Conservation (phyloP, 257 asterid genomes). For the Echites panduratus region DNA sequence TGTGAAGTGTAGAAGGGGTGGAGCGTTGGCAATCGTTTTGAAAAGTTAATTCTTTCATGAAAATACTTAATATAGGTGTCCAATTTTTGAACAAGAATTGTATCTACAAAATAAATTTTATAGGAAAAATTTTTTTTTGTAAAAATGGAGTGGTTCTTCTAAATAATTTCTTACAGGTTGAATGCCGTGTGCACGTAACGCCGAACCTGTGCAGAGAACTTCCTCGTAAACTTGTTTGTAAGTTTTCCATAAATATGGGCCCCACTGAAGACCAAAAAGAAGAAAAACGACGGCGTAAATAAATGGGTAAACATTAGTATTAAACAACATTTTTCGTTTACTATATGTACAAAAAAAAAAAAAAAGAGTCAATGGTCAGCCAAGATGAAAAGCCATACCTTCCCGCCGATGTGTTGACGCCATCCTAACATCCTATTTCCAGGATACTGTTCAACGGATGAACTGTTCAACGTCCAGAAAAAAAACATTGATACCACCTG, state of each 20-base stretch:
- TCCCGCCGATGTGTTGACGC: conserved; percentile 50
- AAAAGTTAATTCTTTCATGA: too few species aligned
- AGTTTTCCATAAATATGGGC: conserved; percentile 79
- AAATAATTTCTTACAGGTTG: conserved; percentile 66
- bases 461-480: conserved; percentile 29
- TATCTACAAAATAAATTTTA: too few species aligned
- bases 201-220: conserved; percentile 63
- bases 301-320: not conserved
- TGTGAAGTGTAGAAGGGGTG: too few species aligned
- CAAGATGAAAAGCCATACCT: conserved; percentile 34
- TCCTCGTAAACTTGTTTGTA: conserved; percentile 72
- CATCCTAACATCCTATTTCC: conserved; percentile 86
- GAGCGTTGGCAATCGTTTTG: too few species aligned
- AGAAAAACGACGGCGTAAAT: not conserved
- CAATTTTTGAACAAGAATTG: too few species aligned
- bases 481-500: too few species aligned
- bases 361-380: not conserved
- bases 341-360: not conserved
- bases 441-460: conserved; percentile 57
- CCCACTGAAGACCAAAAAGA: conserved; percentile 51
- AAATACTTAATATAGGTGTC: too few species aligned
- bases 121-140: too few species aligned
- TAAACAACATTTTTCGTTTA: not conserved
- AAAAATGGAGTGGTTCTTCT: too few species aligned
- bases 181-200: conserved; percentile 60